Conservation (phyloP, 2,329 filamentous ascomycete species). For the Fusarium sp. region DNA sequence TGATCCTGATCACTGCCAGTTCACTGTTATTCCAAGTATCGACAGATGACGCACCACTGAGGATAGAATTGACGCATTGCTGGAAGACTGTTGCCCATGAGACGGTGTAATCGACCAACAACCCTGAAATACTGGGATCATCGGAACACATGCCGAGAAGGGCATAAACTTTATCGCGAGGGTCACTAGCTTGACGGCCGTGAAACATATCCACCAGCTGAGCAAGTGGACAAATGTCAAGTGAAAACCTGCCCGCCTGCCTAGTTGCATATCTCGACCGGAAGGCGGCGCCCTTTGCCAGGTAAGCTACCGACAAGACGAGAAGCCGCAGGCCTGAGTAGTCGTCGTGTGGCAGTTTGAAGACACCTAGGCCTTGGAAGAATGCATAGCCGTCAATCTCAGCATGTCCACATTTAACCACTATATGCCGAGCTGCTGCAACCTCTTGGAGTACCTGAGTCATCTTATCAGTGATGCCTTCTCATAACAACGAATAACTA, state of each 20-base stretch:
- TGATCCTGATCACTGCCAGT: neutral
- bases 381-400: neutral
- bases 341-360: accelerated
- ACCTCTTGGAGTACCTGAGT: neutral
- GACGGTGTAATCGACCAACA: neutral
- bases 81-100: neutral
- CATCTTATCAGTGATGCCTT: neutral
- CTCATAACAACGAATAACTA: too few relatives aligned
- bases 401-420: neutral
- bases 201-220: neutral
- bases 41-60: accelerated
- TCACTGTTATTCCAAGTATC: neutral
- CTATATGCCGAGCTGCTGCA: neutral
- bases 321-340: neutral
- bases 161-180: neutral
- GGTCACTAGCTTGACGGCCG: neutral
- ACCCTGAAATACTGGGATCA: neutral
- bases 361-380: neutral
- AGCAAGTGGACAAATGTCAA: neutral
- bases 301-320: neutral
- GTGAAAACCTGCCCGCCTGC: neutral
- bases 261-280: neutral
- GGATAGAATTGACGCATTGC: neutral
- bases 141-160: neutral
- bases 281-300: neutral